Percentiles rank a stretch among this genome's conserved stretches.
phyloP scores from a whole-genome alignment of 345 rosid genomes.

The Linum usitatissimum region DNA sequence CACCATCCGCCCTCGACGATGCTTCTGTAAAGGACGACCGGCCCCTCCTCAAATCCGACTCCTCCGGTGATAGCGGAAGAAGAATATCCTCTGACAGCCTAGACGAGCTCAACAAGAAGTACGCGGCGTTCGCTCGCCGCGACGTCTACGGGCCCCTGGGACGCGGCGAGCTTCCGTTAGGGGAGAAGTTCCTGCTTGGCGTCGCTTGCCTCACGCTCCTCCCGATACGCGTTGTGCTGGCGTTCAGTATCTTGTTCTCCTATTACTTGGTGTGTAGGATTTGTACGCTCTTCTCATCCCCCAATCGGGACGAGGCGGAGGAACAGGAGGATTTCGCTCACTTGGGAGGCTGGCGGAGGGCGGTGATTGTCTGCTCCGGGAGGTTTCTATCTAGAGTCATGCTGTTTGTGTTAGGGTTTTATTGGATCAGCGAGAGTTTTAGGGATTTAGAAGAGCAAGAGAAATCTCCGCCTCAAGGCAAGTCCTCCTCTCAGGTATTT shows the following conservation, averaged over 20 bases:
- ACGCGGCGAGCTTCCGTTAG: conserved; percentile 55
- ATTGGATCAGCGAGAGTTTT: conserved; percentile 57
- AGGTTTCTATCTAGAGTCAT: conserved; percentile 57
- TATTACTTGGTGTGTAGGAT: conserved; percentile 73
- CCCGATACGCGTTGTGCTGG: conserved; percentile 54
- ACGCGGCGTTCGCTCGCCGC: conserved; percentile 69
- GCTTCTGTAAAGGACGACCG: conserved; percentile 55
- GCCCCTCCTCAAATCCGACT: conserved; percentile 61
- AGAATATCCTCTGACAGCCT: conserved; percentile 29
- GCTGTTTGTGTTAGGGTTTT: conserved; percentile 85
- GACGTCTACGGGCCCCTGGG: conserved; percentile 91
- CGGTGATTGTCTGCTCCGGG: conserved; percentile 53
- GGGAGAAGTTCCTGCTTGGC: conserved; percentile 50
- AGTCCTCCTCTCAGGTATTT: conserved; percentile 24
- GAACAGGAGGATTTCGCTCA: conserved; percentile 94
- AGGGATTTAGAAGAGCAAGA: conserved; percentile 20
- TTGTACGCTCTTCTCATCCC: conserved; percentile 68
- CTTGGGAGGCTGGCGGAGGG: conserved; percentile 84
- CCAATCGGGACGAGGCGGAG: conserved; percentile 46
- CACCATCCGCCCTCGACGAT: conserved; percentile 13
- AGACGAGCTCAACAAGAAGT: conserved; percentile 75
- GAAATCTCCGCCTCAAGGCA: conserved; percentile 4
- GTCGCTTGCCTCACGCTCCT: conserved; percentile 57
- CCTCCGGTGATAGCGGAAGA: conserved; percentile 4
- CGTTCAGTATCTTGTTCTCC: conserved; percentile 38